These are phyloP conservation scores for Myxozyma geophila DNA, from an alignment of 805 yeast species.

Conservation along the genomic window DNA sequence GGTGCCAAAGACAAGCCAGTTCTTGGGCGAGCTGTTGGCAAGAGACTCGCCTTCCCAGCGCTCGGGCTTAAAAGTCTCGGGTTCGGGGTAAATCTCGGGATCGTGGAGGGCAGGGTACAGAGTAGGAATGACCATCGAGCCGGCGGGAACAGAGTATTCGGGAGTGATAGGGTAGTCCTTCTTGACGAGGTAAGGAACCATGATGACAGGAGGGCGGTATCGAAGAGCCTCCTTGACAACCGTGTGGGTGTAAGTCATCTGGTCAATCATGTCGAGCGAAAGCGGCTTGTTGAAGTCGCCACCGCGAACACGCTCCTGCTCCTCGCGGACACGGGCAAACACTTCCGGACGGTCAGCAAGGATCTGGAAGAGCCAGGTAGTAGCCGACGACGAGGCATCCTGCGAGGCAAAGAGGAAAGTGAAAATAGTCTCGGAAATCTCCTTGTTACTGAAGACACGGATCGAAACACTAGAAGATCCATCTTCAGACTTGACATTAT, in stretches of 20 bases:
- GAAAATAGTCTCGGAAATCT: conserved; percentile 94
- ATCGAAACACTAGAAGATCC: conserved; percentile 57
- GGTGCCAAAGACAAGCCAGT: conserved; percentile 96
- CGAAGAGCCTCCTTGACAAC: conserved; percentile 92
- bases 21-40: conserved; percentile 62
- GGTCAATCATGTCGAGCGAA: conserved; percentile 72
- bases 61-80: conserved; percentile 93
- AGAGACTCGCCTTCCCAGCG: conserved; percentile 85
- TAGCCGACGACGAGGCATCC: conserved; percentile 95
- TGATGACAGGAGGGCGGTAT: conserved; percentile 94
- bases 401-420: conserved; percentile 97
- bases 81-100: conserved; percentile 93
- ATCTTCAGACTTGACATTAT: conserved; percentile 49
- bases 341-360: conserved; percentile 96
- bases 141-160: conserved; percentile 90
- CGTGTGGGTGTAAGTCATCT: conserved; percentile 86
- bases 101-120: conserved; percentile 95
- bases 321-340: conserved; percentile 82
- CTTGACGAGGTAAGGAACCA: conserved; percentile 97
- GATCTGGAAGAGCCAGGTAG: conserved; percentile 97
- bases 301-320: conserved; percentile 81
- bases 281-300: conserved; percentile 70
- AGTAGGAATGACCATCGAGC: conserved; percentile 95
- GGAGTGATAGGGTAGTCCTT: conserved; percentile 81
- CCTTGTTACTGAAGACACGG: conserved; percentile 85